Evolutionary conservation across 2,329 filamentous ascomycete species (phyloP).

Genomic region (Fusarium sp.): DNA sequence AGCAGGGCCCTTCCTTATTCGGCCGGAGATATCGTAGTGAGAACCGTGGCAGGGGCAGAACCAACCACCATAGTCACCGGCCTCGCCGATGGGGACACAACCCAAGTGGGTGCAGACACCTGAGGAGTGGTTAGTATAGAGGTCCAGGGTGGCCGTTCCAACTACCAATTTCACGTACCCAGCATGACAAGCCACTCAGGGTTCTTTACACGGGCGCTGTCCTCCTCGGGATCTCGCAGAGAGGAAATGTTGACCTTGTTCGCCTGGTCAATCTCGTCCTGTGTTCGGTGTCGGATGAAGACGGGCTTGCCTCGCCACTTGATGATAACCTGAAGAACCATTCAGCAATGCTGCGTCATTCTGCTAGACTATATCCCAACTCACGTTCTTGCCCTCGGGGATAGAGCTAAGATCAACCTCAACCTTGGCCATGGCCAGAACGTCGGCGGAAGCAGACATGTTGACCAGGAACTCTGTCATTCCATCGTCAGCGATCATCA

Average conservation of each 20-base stretch:
- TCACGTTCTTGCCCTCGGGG: conserved; percentile 98
- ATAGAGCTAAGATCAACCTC: conserved; percentile 94
- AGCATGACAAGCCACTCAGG: conserved; percentile 99
- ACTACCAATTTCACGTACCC: conserved; percentile 67
- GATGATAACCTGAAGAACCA: conserved; percentile 82
- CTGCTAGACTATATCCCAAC: conserved; percentile 53
- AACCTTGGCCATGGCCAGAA: conserved; percentile 99
- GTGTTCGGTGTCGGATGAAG: conserved; percentile 98
- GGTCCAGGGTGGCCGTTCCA: background rate
- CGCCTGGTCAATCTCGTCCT: conserved; percentile 93
- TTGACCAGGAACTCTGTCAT: conserved; percentile 95
- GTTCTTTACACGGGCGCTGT: conserved; percentile 95
- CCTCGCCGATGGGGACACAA: conserved; percentile 99
- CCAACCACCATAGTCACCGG: conserved; percentile 98
- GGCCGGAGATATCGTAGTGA: conserved; percentile 99
- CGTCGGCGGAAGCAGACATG: conserved; percentile 99
- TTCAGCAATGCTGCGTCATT: conserved; percentile 13
- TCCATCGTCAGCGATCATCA: conserved; percentile 48
- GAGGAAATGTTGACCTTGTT: conserved; percentile 85
- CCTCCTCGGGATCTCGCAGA: conserved; percentile 91
- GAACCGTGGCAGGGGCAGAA: conserved; percentile 99
- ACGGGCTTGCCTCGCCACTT: conserved; percentile 99
- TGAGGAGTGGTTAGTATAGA: conserved; percentile 53
- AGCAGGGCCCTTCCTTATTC: conserved; percentile 96
- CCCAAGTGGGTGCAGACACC: conserved; percentile 99